Evolutionary conservation across 2,329 filamentous ascomycete species (phyloP).

Genomic region (Aaosphaeria pasadenensis): DNA sequence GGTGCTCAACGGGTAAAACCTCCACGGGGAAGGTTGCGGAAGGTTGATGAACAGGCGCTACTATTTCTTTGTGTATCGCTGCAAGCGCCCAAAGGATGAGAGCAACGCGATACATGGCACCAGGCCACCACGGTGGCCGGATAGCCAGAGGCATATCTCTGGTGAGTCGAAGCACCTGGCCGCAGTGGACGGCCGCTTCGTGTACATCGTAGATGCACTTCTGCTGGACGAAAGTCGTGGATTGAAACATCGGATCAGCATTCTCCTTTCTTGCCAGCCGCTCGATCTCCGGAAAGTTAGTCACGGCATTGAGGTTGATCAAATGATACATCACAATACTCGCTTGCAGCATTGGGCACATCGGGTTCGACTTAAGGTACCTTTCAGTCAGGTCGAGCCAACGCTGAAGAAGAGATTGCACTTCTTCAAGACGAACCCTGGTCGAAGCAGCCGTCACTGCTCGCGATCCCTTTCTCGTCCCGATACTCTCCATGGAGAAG

Average conservation of each 20-base stretch:
- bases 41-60: conserved; percentile 26
- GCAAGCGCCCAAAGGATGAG: conserved; percentile 49
- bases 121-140: conserved; percentile 69
- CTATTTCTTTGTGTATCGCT: conserved; percentile 49
- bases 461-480: conserved; percentile 45
- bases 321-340: conserved; percentile 70
- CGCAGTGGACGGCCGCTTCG: conserved; percentile 65
- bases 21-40: conserved; percentile 50
- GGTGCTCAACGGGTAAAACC: conserved; percentile 49
- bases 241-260: conserved; percentile 56
- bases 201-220: conserved; percentile 62
- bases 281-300: conserved; percentile 67
- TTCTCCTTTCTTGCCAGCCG: conserved; percentile 61
- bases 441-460: conserved; percentile 60
- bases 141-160: conserved; percentile 58
- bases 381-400: conserved; percentile 66
- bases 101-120: conserved; percentile 63
- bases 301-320: conserved; percentile 66
- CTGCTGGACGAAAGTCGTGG: conserved; percentile 55
- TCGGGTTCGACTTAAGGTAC: conserved; percentile 54
- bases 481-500: conserved; percentile 58
- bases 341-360: conserved; percentile 60
- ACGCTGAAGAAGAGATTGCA: conserved; percentile 60
- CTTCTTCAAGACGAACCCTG: conserved; percentile 60
- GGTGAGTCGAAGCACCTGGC: conserved; percentile 63